Conservation (phyloP, 345 rosid species). For the Linum trigynum region DNA sequence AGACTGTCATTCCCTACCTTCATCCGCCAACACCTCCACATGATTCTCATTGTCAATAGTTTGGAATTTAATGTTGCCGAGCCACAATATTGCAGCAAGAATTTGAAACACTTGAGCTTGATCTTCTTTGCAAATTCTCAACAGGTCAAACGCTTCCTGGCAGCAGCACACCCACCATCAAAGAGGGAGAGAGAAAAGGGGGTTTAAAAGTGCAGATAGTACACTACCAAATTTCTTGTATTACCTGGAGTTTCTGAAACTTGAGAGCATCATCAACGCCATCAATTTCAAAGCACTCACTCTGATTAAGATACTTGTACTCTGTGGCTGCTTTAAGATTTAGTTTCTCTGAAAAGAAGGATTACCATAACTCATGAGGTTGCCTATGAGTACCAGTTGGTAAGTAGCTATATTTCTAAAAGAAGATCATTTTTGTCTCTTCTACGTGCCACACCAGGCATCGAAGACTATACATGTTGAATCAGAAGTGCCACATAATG, state of each 20-base stretch:
- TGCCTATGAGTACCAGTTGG: neutral
- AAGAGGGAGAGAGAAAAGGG: constrained; percentile 7
- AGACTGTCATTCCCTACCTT: constrained; percentile 43
- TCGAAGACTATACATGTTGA: too few relatives aligned
- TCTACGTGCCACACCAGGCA: neutral
- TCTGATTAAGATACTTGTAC: constrained; percentile 81
- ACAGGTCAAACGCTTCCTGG: constrained; percentile 70
- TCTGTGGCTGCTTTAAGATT: constrained; percentile 68
- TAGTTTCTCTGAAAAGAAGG: constrained; percentile 49
- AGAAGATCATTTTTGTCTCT: neutral
- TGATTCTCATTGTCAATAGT: constrained; percentile 69
- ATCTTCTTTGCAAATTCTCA: constrained; percentile 60
- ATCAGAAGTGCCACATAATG: too few relatives aligned
- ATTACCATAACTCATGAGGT: neutral
- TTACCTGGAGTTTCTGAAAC: constrained; percentile 69
- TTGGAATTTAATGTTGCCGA: constrained; percentile 77
- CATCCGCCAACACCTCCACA: constrained; percentile 66
- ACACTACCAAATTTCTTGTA: constrained; percentile 8
- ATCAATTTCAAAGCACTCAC: constrained; percentile 63
- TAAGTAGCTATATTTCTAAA: neutral
- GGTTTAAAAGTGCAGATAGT: constrained; percentile 1
- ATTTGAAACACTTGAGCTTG: constrained; percentile 67
- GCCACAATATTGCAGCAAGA: constrained; percentile 87
- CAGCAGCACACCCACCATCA: constrained; percentile 13
- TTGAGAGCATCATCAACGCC: constrained; percentile 69